Percentiles rank a stretch among this genome's conserved stretches.
Evolutionary conservation across 2,329 filamentous ascomycete genomes (phyloP).

Genomic region (Cytospora schulzeri): DNA sequence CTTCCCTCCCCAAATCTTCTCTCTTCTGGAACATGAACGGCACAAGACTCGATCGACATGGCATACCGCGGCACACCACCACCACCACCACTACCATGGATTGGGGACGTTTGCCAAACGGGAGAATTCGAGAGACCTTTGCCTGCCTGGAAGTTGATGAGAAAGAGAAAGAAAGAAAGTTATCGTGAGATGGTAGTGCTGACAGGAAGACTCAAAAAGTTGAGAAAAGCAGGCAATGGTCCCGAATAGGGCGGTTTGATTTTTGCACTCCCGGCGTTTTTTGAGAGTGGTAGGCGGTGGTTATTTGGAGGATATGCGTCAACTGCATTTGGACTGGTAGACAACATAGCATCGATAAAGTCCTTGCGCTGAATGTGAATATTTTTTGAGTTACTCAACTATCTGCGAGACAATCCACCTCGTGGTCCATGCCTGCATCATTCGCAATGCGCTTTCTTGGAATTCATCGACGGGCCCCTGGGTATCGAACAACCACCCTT

Average conservation of each 20-base stretch:
- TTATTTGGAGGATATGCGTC: background rate
- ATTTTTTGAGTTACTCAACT: background rate
- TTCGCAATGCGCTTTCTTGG: background rate
- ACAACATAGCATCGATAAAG: conserved; percentile 6
- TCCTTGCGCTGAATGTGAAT: background rate
- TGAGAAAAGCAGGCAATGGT: conserved; percentile 10
- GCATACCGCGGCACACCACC: background rate
- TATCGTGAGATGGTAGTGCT: background rate
- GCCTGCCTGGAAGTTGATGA: no score
- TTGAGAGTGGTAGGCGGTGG: conserved; percentile 1
- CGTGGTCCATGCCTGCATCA: background rate
- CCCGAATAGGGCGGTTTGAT: conserved; percentile 6
- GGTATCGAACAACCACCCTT: background rate
- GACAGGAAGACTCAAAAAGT: background rate
- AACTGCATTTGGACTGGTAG: background rate
- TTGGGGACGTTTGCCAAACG: background rate
- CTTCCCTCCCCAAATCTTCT: background rate
- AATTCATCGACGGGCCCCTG: background rate
- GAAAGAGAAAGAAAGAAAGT: no score
- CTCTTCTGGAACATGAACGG: background rate
- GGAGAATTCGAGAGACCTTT: background rate
- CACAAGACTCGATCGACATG: background rate
- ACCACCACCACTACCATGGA: background rate
- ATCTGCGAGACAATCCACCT: background rate
- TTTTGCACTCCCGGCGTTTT: conserved; percentile 11